phyloP scores from a whole-genome alignment of 306 rosid genomes.

The Mimosa pudica region DNA sequence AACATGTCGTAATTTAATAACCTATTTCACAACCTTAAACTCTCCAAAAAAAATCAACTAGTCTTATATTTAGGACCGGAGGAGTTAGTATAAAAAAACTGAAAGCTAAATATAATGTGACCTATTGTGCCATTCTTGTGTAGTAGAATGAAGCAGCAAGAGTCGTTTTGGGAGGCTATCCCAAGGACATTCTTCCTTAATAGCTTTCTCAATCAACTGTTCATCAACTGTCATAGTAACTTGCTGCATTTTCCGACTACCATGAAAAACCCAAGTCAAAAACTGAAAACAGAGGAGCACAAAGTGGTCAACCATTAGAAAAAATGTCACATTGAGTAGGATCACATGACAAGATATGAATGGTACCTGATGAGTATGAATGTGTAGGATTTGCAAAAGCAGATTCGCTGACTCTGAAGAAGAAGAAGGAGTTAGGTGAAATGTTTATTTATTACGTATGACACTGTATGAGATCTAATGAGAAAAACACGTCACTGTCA shows the following conservation, averaged over 20 bases:
- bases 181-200: conserved; percentile 92
- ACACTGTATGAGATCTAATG: background rate
- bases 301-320: too few relatives aligned
- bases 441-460: background rate
- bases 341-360: background rate
- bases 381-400: background rate
- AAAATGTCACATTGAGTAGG: background rate
- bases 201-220: conserved; percentile 64
- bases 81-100: too few relatives aligned
- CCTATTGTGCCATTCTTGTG: conserved; percentile 95
- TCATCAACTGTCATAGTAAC: conserved; percentile 67
- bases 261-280: background rate
- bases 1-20: too few relatives aligned
- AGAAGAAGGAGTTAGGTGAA: background rate
- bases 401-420: background rate
- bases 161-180: conserved; percentile 87
- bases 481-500: background rate
- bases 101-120: conserved; percentile 29
- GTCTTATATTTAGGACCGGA: too few relatives aligned
- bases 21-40: too few relatives aligned
- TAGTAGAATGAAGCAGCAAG: conserved; percentile 74
- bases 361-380: background rate
- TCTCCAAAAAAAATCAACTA: too few relatives aligned
- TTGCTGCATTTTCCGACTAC: background rate
- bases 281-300: background rate